Conservation (phyloP, 441 rosid genomes). For the Omphalea diandra region DNA sequence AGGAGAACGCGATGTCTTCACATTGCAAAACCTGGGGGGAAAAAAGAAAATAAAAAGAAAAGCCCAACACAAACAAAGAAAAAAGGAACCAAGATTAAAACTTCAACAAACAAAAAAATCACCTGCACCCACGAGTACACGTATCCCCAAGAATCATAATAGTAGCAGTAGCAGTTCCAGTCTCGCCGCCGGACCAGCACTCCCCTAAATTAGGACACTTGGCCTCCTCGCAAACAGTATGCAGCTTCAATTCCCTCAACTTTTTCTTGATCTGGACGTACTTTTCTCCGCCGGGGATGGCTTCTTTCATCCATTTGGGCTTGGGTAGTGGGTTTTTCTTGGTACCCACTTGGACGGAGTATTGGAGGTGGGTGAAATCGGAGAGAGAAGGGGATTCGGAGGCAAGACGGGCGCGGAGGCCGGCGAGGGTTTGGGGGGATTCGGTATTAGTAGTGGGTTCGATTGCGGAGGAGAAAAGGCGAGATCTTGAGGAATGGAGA, state of each 20-base stretch:
- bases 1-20: conserved; percentile 93
- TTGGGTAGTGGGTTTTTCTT: conserved; percentile 95
- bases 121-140: conserved; percentile 98
- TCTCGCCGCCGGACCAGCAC: conserved; percentile 99
- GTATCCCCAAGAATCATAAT: conserved; percentile 98
- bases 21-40: conserved; percentile 96
- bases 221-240: conserved; percentile 97
- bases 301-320: conserved; percentile 97
- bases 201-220: conserved; percentile 89
- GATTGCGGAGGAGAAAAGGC: conserved; percentile 40
- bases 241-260: conserved; percentile 83
- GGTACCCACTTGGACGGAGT: conserved; percentile 93
- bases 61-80: too few species aligned
- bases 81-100: neutral
- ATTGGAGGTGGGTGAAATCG: conserved; percentile 58
- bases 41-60: neutral
- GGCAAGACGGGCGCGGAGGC: conserved; percentile 82
- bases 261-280: conserved; percentile 97
- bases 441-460: conserved; percentile 36
- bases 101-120: neutral
- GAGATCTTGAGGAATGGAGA: conserved; percentile 28
- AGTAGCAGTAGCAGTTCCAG: conserved; percentile 95
- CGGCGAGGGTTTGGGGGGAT: conserved; percentile 57
- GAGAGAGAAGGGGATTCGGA: conserved; percentile 63
- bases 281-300: conserved; percentile 89